Base-by-base conservation (phyloP, 768 basidiomycete species). In the Clitopilus passeckerianus region DNA sequence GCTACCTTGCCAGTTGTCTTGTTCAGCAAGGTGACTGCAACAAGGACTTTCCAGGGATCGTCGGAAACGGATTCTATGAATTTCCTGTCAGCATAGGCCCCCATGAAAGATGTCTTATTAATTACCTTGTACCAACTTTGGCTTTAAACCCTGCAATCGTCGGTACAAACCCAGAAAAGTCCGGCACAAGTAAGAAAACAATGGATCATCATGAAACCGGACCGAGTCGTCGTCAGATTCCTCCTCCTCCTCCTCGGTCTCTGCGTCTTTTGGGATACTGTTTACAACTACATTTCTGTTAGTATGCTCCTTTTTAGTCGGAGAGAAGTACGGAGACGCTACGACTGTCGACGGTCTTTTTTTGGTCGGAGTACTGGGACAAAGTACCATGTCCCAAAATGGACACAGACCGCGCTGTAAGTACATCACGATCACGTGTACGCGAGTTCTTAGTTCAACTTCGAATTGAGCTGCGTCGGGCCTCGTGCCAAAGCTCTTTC, bases 11-110 rank as follows among this genome's bases (percentile, higher is more conserved):
- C 89, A 0, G 81, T 71, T 0, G 90, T 90, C 66, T 86, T 86
- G 66, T 92, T 91, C 18, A 91, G 79, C 5, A 91, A 73, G 34
- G 80, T 85, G 6, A 83, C 83, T 0, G 85, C 86, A 18, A 91
- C 75, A 6, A 91, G 74, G 34, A 91, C 68, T 68, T 84, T 88
- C 87, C 89, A 91, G 6, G 86, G 85, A 63, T 86, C 77, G 18
- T 78, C 68, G 0, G 79, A 75, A 22, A 89, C 72, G 50, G 65
- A 67, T 65, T 86, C 85, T 87, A 57, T 22, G 54, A 24, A 37
- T 6, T 35, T n/a, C 9, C 20, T 33, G 14, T 58, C 12, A 22
- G 10, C 1, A 18, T 20, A 20, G 6, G 2, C 33, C 8, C 8
- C 15, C 18, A 16, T 7, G 30, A 53, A n/a, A n/a, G 37, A 58